Percentiles rank a stretch among this genome's conserved stretches.
Conservation (phyloP, 2,329 filamentous ascomycete genomes). For the Rhinocladiella similis region DNA sequence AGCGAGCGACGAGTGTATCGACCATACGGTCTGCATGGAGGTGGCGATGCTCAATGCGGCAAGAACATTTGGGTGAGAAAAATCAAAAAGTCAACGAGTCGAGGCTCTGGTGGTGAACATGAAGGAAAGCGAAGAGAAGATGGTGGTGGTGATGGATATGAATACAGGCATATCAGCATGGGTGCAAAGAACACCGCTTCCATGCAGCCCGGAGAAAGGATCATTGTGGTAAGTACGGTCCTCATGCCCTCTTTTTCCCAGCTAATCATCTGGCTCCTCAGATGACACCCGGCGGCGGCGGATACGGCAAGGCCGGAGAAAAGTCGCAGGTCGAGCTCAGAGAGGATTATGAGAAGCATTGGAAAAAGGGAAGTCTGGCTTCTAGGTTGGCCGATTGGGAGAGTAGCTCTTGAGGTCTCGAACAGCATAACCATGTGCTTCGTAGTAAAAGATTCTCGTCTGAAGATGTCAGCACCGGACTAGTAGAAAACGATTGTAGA, state of each 20-base stretch:
- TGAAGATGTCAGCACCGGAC: neutral
- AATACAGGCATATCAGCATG: constrained; percentile 57
- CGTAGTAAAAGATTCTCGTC: no score
- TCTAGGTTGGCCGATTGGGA: constrained; percentile 49
- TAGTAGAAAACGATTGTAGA: neutral
- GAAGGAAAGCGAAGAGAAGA: constrained; percentile 52
- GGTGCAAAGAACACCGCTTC: constrained; percentile 64
- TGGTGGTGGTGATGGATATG: constrained; percentile 36
- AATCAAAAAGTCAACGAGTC: constrained; percentile 54
- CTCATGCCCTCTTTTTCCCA: no score
- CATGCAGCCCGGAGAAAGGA: constrained; percentile 60
- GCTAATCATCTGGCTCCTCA: constrained; percentile 5
- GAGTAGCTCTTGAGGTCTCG: constrained; percentile 41
- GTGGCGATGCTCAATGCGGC: constrained; percentile 74
- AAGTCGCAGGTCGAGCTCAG: constrained; percentile 50
- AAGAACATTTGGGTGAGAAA: constrained; percentile 84
- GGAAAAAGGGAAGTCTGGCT: constrained; percentile 62
- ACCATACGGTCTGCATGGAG: constrained; percentile 82
- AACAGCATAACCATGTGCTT: neutral
- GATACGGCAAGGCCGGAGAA: constrained; percentile 54
- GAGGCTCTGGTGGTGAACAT: constrained; percentile 39
- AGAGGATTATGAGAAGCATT: constrained; percentile 60
- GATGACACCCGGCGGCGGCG: constrained; percentile 47
- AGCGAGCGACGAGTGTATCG: constrained; percentile 73
- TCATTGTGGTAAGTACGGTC: constrained; percentile 56